phyloP scores from a whole-genome alignment of 2,329 filamentous ascomycete species.

The Fusarium secorum region DNA sequence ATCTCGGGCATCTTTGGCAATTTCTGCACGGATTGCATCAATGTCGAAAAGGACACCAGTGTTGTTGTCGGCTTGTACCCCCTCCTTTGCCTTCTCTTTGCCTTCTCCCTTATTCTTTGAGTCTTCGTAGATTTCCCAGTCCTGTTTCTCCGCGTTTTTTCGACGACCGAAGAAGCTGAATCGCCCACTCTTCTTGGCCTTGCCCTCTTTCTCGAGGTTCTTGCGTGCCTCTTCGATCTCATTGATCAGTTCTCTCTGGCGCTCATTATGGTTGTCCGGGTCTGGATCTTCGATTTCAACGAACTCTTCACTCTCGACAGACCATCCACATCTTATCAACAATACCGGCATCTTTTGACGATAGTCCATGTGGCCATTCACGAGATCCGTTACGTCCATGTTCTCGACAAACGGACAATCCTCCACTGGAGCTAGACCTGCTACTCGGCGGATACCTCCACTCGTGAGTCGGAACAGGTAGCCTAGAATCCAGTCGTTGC shows the following conservation, averaged over 20 bases:
- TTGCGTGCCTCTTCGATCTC: constrained; percentile 96
- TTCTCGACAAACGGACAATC: constrained; percentile 86
- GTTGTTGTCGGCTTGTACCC: constrained; percentile 55
- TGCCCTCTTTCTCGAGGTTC: constrained; percentile 81
- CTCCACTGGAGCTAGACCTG: constrained; percentile 81
- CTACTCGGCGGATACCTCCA: constrained; percentile 88
- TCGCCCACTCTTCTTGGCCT: constrained; percentile 64
- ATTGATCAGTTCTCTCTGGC: constrained; percentile 91
- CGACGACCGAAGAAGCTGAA: constrained; percentile 85
- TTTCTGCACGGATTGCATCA: constrained; percentile 87
- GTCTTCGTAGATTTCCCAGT: constrained; percentile 95
- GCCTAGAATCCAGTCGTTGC: constrained; percentile 95
- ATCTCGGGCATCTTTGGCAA: constrained; percentile 73
- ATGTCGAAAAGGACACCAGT: constrained; percentile 87
- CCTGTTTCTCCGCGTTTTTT: constrained; percentile 82
- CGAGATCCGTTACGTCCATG: constrained; percentile 82
- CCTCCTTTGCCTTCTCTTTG: constrained; percentile 45
- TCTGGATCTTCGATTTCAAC: constrained; percentile 97
- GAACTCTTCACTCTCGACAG: constrained; percentile 92
- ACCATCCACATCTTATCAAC: constrained; percentile 87
- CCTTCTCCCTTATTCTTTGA: constrained; percentile 51
- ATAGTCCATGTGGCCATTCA: constrained; percentile 96
- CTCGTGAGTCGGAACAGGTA: constrained; percentile 96
- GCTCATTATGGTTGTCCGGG: constrained; percentile 86
- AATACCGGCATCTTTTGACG: constrained; percentile 89